These are phyloP conservation scores for Papilionanthe hybrid DNA, from an alignment of 116 monocot genomes.

Conservation along the genomic window DNA sequence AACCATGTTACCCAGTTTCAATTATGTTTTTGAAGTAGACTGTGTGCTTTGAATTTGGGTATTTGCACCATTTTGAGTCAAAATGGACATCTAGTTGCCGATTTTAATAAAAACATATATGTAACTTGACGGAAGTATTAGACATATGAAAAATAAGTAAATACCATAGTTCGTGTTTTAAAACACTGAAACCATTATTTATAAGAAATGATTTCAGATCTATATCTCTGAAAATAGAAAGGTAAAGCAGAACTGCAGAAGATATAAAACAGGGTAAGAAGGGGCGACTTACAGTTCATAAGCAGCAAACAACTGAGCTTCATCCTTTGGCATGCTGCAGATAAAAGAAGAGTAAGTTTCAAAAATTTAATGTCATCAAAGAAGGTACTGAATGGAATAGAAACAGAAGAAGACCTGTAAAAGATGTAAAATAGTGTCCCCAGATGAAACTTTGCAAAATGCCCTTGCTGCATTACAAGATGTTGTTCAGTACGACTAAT, in stretches of 20 bases:
- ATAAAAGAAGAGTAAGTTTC: background rate
- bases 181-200: too few relatives aligned
- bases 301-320: constrained; percentile 73
- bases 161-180: too few relatives aligned
- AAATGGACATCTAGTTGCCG: too few relatives aligned
- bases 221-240: background rate
- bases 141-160: too few relatives aligned
- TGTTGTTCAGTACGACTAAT: background rate
- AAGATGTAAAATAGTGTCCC: constrained; percentile 81
- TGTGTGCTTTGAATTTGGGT: too few relatives aligned
- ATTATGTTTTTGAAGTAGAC: too few relatives aligned
- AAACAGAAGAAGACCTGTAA: constrained; percentile 49
- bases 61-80: too few relatives aligned
- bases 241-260: background rate
- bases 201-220: too few relatives aligned
- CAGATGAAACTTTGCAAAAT: constrained; percentile 59
- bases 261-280: background rate
- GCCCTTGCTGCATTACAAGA: constrained; percentile 45
- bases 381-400: background rate
- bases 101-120: too few relatives aligned
- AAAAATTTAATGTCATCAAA: background rate
- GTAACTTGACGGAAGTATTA: too few relatives aligned
- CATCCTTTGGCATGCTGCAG: constrained; percentile 93
- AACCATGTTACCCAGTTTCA: too few relatives aligned
- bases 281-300: constrained; percentile 56